A percentile compares a stretch with the other conserved stretches of the same genome.
These are phyloP conservation scores for Nicotiana otophora DNA, from an alignment of 257 asterid genomes.

Conservation along the genomic window DNA sequence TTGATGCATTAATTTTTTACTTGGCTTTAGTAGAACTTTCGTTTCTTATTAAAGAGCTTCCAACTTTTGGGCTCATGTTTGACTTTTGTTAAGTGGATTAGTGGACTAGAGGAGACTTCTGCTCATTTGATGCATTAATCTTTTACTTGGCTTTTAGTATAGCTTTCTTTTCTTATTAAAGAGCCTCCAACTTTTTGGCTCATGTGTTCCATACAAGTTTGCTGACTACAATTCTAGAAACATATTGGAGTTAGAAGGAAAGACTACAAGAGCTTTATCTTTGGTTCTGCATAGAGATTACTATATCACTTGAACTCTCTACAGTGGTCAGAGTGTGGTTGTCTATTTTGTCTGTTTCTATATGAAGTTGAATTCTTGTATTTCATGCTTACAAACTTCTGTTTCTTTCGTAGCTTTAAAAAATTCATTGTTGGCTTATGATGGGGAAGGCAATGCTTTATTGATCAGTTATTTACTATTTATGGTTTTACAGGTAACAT, in stretches of 20 bases:
- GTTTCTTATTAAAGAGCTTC: neutral
- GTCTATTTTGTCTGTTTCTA: neutral
- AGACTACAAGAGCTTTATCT: neutral
- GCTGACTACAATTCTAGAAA: neutral
- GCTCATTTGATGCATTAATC: neutral
- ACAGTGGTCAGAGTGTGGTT: neutral
- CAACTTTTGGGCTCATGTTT: neutral
- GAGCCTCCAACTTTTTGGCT: neutral
- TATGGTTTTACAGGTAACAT: constrained; percentile 57
- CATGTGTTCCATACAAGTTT: neutral
- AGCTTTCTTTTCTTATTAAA: neutral
- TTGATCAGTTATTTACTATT: constrained; percentile 13
- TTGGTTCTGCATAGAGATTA: neutral
- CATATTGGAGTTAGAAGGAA: neutral
- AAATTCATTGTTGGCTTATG: neutral
- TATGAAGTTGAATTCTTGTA: too few species aligned
- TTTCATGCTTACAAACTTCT: neutral
- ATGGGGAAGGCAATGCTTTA: neutral
- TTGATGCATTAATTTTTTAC: neutral
- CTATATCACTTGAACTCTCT: neutral
- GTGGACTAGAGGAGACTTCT: neutral
- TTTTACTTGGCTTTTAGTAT: neutral
- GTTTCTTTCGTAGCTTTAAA: neutral
- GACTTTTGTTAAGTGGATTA: neutral
- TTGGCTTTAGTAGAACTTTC: neutral